A percentile compares a stretch with the other conserved stretches of the same genome.
Conservation (phyloP, 2,329 filamentous ascomycete species). For the Didymosphaeria variabile region DNA sequence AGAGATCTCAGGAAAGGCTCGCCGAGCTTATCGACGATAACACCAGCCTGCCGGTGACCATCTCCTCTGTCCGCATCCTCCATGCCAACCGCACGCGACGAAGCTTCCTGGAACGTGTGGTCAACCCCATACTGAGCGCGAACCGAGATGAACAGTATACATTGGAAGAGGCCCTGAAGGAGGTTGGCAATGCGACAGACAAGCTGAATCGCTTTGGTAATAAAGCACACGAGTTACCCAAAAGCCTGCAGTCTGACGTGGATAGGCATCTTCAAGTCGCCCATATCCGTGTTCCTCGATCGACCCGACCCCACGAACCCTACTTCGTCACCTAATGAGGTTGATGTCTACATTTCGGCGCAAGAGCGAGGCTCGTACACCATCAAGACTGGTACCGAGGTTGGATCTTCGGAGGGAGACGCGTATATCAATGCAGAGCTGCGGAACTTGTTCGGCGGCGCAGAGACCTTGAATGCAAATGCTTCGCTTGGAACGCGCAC, state of each 20-base stretch:
- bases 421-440: constrained; percentile 87
- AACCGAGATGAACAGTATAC: constrained; percentile 75
- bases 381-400: constrained; percentile 92
- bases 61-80: constrained; percentile 84
- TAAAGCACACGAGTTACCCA: constrained; percentile 27
- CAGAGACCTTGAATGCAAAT: constrained; percentile 87
- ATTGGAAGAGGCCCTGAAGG: constrained; percentile 76
- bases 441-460: constrained; percentile 93
- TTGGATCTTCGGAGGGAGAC: constrained; percentile 92
- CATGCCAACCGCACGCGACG: constrained; percentile 84
- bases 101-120: constrained; percentile 81
- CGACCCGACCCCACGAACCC: constrained; percentile 74
- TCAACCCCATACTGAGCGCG: constrained; percentile 78
- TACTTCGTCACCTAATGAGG: constrained; percentile 75
- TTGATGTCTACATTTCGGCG: constrained; percentile 81
- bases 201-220: constrained; percentile 84
- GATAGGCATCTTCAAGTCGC: constrained; percentile 84
- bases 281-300: constrained; percentile 84
- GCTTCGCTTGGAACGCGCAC: constrained; percentile 90
- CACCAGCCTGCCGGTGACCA: constrained; percentile 84
- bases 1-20: constrained; percentile 70
- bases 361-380: constrained; percentile 83
- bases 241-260: constrained; percentile 25
- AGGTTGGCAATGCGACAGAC: constrained; percentile 73
- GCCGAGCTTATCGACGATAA: constrained; percentile 79